A percentile compares a stretch with the other conserved stretches of the same genome.
phyloP scores from a whole-genome alignment of 106 monocot species.

The Dendrobium huoshanense region DNA sequence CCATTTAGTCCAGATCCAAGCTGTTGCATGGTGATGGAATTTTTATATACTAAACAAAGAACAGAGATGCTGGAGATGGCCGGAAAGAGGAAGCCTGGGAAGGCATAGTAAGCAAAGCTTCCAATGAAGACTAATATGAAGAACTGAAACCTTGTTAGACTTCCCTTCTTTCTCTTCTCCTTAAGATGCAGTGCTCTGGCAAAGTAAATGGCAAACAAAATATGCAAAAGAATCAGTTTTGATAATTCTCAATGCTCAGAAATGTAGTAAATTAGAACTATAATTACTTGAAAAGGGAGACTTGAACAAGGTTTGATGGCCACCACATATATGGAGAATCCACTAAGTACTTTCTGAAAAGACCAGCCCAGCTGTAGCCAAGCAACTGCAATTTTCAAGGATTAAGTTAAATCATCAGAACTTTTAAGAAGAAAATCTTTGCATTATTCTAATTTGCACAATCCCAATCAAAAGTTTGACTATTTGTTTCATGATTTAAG shows the following conservation, averaged over 20 bases:
- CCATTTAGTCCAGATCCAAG: slow-evolving; percentile 41
- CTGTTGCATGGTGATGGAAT: slow-evolving; percentile 42
- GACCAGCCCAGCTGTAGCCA: slow-evolving; percentile 50
- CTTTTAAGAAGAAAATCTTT: not conserved
- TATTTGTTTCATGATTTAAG: no score
- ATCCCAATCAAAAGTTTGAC: no score
- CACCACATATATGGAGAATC: slow-evolving; percentile 59
- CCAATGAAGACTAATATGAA: slow-evolving; percentile 21
- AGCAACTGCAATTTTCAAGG: slow-evolving; percentile 20
- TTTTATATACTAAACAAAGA: slow-evolving; percentile 35
- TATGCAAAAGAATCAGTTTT: not conserved
- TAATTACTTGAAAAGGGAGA: slow-evolving; percentile 41
- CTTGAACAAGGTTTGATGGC: slow-evolving; percentile 43
- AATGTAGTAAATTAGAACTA: not conserved
- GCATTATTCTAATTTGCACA: not conserved
- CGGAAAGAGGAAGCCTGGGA: slow-evolving; percentile 45
- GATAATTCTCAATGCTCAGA: not conserved
- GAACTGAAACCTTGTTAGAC: slow-evolving; percentile 38
- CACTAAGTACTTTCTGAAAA: slow-evolving; percentile 36
- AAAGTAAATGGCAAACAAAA: not conserved
- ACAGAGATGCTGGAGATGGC: slow-evolving; percentile 32
- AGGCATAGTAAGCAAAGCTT: slow-evolving; percentile 44
- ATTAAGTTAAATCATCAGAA: not conserved
- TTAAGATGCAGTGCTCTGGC: slow-evolving; percentile 36
- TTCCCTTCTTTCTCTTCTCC: slow-evolving; percentile 32